Evolutionary conservation across 2,329 filamentous ascomycete species (phyloP), one percentile per base, ranked within the genome.

Genomic region (Trichoderma sp.): DNA sequence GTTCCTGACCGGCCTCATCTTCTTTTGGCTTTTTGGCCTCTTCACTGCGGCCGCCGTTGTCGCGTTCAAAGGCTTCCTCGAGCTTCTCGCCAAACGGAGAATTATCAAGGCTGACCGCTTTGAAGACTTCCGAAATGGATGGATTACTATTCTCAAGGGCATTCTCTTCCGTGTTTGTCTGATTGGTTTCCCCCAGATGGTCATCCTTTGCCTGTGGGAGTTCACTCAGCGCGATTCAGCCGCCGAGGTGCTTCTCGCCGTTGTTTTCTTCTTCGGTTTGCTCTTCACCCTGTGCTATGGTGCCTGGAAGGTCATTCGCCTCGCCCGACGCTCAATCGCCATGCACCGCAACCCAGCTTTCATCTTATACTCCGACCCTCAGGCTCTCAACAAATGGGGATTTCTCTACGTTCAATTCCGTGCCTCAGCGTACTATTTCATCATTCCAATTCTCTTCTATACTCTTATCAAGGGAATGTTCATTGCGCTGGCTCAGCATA

Each of bases 311-410:
- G 93, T 98, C 72, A 92, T 97, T 75, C 88, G 89, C 67, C 91
- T 98, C 72, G 95, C 94, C 40, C 93, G 93, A 77, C 91, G 93
- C 74, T 97, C 94, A 37, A 91, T 97, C 72, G 82, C 87, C 69
- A 93, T 97, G 89, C 94, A 97, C 85, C 94, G 95, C 82, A 97
- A 97, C 83, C 94, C 95, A 31, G 95, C 94, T 33, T 97, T 97
- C 81, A 97, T 97, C 74, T 89, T 98, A 71, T 98, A 96, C 83
- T 97, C 95, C 2, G 94, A 98, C 76, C 94, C 94, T n/a, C 88
- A 93, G 72, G 91, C 92, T 65, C 87, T 98, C 72, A 97, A 97
- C 87, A 97, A 97, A 82, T 97, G 94, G 95, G 95, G 95, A 27
- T 97, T 97, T 84, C 88, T 98, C 73, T 98, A 98, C 78, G 93